Conservation (phyloP, 2,329 filamentous ascomycete species). For the Myriosclerotinia duriaeana region DNA sequence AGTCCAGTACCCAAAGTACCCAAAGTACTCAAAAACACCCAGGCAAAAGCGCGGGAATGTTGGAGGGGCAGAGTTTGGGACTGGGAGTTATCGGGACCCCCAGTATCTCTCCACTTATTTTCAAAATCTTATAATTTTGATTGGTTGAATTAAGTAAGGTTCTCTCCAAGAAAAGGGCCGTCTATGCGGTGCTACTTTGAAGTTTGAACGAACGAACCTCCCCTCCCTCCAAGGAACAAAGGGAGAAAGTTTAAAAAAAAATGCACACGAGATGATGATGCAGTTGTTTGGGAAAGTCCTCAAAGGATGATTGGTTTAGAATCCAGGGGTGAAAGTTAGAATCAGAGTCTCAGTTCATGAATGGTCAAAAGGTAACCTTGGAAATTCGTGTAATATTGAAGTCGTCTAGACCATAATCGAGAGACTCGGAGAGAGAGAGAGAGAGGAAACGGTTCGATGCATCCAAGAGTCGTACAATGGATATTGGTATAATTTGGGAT, state of each 20-base stretch:
- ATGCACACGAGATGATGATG: constrained; percentile 1
- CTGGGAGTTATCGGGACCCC: background rate
- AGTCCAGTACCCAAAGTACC: background rate
- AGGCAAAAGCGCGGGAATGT: background rate
- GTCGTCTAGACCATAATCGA: constrained; percentile 4
- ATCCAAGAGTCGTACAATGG: background rate
- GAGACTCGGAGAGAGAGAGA: background rate
- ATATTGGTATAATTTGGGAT: background rate
- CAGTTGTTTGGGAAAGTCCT: background rate
- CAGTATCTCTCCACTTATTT: constrained; percentile 3
- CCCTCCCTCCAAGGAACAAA: constrained; percentile 14
- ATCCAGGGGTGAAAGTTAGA: constrained; percentile 7
- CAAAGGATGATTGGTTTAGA: background rate
- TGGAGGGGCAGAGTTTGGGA: constrained; percentile 19
- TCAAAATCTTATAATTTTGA: background rate
- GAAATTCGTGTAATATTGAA: constrained; percentile 10
- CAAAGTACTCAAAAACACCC: background rate
- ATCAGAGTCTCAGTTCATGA: background rate
- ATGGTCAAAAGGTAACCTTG: constrained; percentile 9
- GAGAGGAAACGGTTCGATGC: background rate
- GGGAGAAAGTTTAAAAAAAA: background rate
- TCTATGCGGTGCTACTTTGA: constrained; percentile 19
- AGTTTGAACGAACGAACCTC: background rate
- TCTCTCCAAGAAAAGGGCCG: constrained; percentile 21
- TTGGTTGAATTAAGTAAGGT: background rate